Conservation (phyloP, 148 eudicot species). For the Cornus kousa region DNA sequence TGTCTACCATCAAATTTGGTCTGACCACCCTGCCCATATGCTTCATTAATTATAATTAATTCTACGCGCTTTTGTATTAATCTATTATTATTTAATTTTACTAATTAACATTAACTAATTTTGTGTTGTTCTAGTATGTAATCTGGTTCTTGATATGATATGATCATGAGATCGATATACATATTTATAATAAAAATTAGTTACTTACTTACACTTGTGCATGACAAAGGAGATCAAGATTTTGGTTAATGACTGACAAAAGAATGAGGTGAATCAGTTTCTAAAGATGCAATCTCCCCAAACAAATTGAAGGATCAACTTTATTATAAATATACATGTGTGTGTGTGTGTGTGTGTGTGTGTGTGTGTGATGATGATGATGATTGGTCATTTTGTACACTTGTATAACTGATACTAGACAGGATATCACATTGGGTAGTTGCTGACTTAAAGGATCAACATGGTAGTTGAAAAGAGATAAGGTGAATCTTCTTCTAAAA, state of each 20-base stretch:
- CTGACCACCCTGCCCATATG: background rate
- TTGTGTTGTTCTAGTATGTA: background rate
- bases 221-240: background rate
- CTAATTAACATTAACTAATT: background rate
- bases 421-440: background rate
- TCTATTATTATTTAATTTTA: background rate
- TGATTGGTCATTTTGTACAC: background rate
- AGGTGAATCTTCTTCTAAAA: background rate
- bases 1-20: constrained; percentile 4
- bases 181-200: background rate
- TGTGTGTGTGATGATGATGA: no score
- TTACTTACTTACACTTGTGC: background rate
- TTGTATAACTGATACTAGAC: background rate
- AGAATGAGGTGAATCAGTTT: background rate
- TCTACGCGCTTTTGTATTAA: background rate
- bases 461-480: background rate
- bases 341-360: no score
- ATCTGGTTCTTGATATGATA: background rate
- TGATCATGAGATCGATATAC: background rate
- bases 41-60: background rate
- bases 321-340: background rate
- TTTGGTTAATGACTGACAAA: background rate
- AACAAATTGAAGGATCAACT: background rate
- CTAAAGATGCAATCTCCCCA: background rate
- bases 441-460: constrained; percentile 4